Evolutionary conservation across 768 basidiomycete genomes (phyloP).

Genomic region (Kwoniella newhampshirensis): DNA sequence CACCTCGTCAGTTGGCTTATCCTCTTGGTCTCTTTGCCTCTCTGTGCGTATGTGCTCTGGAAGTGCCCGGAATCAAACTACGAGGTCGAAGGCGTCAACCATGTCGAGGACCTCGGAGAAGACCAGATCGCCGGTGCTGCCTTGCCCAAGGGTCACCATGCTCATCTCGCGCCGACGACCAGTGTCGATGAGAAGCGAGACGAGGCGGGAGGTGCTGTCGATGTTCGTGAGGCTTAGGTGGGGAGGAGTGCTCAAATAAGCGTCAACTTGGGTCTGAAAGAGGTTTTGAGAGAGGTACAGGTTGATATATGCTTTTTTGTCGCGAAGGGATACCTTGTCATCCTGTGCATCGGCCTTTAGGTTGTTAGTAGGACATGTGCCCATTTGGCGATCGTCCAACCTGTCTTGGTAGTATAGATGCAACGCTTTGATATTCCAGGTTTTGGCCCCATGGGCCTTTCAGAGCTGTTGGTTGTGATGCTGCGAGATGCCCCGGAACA

Average conservation of each 20-base stretch:
- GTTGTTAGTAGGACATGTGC: too few species aligned
- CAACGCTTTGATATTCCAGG: too few species aligned
- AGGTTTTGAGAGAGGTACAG: too few species aligned
- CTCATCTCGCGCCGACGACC: neutral
- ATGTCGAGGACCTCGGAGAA: constrained; percentile 30
- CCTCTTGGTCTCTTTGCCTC: constrained; percentile 36
- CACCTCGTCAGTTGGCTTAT: constrained; percentile 41
- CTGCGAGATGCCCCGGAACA: too few species aligned
- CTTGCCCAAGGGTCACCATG: constrained; percentile 33
- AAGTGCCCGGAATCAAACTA: constrained; percentile 30
- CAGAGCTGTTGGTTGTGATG: too few species aligned
- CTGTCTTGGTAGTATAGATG: too few species aligned
- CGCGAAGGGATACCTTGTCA: too few species aligned
- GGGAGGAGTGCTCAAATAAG: neutral
- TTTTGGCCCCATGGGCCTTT: too few species aligned
- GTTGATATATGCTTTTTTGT: too few species aligned
- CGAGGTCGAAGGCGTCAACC: constrained; percentile 31
- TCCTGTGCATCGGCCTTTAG: too few species aligned
- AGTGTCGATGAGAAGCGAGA: neutral
- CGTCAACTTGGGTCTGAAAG: too few species aligned
- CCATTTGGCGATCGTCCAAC: too few species aligned
- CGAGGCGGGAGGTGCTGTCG: neutral
- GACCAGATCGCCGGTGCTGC: constrained; percentile 21
- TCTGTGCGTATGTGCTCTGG: constrained; percentile 30
- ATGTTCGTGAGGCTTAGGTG: neutral